Base-by-base conservation (phyloP, 148 eudicot species). In the Amaranthus palmeri region DNA sequence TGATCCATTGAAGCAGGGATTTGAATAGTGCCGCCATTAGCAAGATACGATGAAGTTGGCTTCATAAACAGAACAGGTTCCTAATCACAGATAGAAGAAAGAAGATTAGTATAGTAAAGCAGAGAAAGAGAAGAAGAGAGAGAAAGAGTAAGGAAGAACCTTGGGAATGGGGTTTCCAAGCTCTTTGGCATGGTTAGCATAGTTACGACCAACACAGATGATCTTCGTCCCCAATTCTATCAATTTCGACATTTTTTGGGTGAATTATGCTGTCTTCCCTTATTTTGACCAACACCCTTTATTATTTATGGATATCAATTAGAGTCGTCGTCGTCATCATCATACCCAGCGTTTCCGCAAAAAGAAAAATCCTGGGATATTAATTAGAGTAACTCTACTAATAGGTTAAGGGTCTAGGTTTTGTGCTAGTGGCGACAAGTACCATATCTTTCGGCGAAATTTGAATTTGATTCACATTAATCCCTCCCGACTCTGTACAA, bases 21-120 rank as follows among this genome's bases (percentile, higher is more conserved):
- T 67, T 84, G 86, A 10, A 93, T 93, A 18, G 82, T 91, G 12
- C 98, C 98, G n/a, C 97, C 98, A 71, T 91, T 86, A 10, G 76
- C 77, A 72, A 93, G 79, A 76, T 91, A 93, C 59, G 98, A 93
- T n/a, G 98, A 76, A 40, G 98, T 93, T 1, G 98, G 98, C 86
- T 93, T 93, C 84, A 93, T 42, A 75, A 93, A 93, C 81, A 93
- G 74, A 71, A 91, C 97, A 2, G 98, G 98, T 58, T 93, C 98
- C 95, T 92, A 55, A 45, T 36, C 49, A 7, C 2, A 4, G 8
- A 41, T 8, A 18, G 53, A 49, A 1, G 10, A 3, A 0, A 13
- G 4, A 0, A 48, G 12, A 52, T 7, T 10, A 18, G 46, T 10
- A 7, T 36, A 54, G 2, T 54, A 1, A 15, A 47, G 51, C 36